Base-by-base conservation (phyloP, 1,139 yeast species). In the Nakaseomyces bracarensis region DNA sequence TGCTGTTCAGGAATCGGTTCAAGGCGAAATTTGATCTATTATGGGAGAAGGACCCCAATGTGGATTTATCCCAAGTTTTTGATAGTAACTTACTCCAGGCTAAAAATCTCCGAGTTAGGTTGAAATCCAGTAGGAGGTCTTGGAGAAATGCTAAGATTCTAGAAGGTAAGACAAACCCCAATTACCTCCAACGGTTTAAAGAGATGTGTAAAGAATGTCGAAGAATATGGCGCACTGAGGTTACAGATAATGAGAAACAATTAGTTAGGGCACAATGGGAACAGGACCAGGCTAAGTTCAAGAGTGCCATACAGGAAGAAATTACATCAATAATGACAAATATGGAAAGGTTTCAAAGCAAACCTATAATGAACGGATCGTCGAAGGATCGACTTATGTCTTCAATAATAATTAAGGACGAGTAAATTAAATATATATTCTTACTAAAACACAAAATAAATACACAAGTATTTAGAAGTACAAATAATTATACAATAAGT, bases 141-240 rank as follows among this genome's bases (percentile, higher is more conserved):
- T 35, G 23, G 23, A 14, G 15, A 16, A 33, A 25, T 18, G 20
- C 18, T 18, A 14, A 13, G 11, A 4, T 7, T 3, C 8, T 14
- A 4, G 31, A 28, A 6, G 8, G 31, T 8, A 28, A 14, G 5
- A 14, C 8, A 13, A 11, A 30, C 14, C 21, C 11, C 8, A 21
- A 14, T 25, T 42, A 42, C 19, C 46, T 44, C 7, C 42, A 37
- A 28, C 43, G 50, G 20, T 54, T 46, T 27, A 53, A 48, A 21
- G 48, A 48, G 33, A 52, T 53, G 56, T 54, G 58, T 42, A 48
- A 48, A 29, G 51, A 53, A 29, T 54, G 58, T 36, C 47, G 51
- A 23, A 34, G 43, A 22, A 47, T 43, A 8, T 54, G 58, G 58
- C 48, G 45, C n/a, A 46, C 49, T 15, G 27, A 46, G 22, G 49